Base-by-base conservation (phyloP, 75 land plant species). In the Larix kaempferi region DNA sequence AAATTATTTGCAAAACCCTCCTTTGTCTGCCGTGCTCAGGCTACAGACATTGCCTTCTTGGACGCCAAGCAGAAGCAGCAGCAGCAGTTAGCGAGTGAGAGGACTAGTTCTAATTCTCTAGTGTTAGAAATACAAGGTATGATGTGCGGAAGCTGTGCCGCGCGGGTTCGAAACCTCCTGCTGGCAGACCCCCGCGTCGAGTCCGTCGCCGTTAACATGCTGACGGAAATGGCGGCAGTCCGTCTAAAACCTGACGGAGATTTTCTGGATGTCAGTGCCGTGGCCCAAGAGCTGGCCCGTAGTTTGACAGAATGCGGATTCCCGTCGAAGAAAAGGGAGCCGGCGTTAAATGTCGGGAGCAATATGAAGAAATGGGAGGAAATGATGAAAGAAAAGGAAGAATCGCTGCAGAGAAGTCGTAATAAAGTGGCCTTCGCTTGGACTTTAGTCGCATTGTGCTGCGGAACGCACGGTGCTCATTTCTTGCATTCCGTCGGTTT, bases 81-180 rank as follows among this genome's bases (percentile, higher is more conserved):
- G 54, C 54, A 49, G 54, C 54, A 49, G 12, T 10, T 49, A 11
- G 54, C 54, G 54, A 49, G 10, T 26, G 16, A 27, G 64, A 55
- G 25, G 57, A 5, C 57, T 17, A 49, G 56, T n/a, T 35, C 63
- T 55, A 56, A 69, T 12, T 80, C 94, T 29, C 62, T 95, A 7
- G 78, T 98, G 14, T 86, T 98, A 25, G 99, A 98, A 17, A 96
- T 98, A 35, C 59, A 86, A 59, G 99, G 99, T 6, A 98, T 98
- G 99, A 93, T 95, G 98, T 98, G 99, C 85, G 99, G 98, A 35
- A 96, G 83, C 27, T 98, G 99, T 77, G 99, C 86, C 2, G 82
- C 96, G 1, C 94, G 99, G 21, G 98, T 98, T 59, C 89, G 88
- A 58, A 77, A 85, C 35, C 76, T 92, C 44, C 79, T 98, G 19